These are phyloP conservation scores for Phragmites australis DNA, from an alignment of 176 grass and related monocot genomes.

Conservation along the genomic window DNA sequence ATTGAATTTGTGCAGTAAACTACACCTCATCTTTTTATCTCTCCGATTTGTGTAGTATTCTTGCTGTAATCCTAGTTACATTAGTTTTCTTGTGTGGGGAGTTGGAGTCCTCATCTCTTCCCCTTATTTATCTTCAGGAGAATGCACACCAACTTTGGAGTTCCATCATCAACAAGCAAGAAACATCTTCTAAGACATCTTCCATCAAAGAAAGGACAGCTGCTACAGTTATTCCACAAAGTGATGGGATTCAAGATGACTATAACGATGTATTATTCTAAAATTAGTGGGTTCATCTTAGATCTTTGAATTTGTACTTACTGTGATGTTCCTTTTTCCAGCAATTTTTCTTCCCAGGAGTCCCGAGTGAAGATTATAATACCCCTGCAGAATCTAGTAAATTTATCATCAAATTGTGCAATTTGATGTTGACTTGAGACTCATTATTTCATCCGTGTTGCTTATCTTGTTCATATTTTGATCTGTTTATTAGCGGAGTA, in stretches of 20 bases:
- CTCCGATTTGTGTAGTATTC: neutral
- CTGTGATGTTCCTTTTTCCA: conserved; percentile 25
- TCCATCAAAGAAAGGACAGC: conserved; percentile 26
- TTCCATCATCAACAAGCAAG: conserved; percentile 44
- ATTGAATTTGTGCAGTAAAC: neutral
- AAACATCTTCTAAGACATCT: conserved; percentile 22
- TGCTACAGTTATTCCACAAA: conserved; percentile 55
- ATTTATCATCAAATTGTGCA: conserved; percentile 12
- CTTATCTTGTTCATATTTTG: conserved; percentile 19
- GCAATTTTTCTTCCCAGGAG: conserved; percentile 73
- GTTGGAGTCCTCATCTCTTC: conserved; percentile 21
- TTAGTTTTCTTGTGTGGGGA: neutral
- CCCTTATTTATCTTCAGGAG: conserved; percentile 35
- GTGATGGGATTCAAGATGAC: conserved; percentile 75
- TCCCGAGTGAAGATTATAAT: conserved; percentile 76
- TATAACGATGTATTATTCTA: conserved; percentile 73
- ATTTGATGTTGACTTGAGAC: neutral
- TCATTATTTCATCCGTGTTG: neutral
- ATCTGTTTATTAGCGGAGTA: conserved; percentile 56
- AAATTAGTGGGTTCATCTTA: conserved; percentile 14
- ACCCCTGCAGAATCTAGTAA: conserved; percentile 68
- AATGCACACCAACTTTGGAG: conserved; percentile 37
- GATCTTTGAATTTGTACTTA: conserved; percentile 7
- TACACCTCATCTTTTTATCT: neutral
- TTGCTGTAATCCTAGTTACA: neutral